Conservation (phyloP, 768 basidiomycete genomes). For the Chalciporus piperatus region DNA sequence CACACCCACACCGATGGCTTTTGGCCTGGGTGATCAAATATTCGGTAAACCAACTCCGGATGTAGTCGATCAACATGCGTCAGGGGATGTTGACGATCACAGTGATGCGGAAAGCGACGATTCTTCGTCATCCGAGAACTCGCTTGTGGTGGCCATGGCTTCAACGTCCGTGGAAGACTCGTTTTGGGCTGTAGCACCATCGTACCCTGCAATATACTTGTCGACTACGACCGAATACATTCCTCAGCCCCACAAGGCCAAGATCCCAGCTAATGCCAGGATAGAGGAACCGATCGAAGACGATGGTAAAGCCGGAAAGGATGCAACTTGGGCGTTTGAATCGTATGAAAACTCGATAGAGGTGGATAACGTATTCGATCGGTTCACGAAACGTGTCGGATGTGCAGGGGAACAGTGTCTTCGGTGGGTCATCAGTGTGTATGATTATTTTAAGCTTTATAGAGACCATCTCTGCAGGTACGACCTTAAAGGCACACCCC, state of each 20-base stretch:
- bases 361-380: slow-evolving; percentile 83
- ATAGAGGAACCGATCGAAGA: slow-evolving; percentile 43
- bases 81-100: slow-evolving; percentile 20
- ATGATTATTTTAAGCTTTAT: neutral
- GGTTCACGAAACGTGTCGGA: slow-evolving; percentile 70
- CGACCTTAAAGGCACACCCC: slow-evolving; percentile 78
- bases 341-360: slow-evolving; percentile 78
- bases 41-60: slow-evolving; percentile 44
- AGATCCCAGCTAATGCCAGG: slow-evolving; percentile 36
- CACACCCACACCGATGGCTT: slow-evolving; percentile 32
- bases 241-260: slow-evolving; percentile 51
- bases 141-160: slow-evolving; percentile 57
- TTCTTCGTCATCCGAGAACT: slow-evolving; percentile 41
- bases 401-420: slow-evolving; percentile 82
- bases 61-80: slow-evolving; percentile 13
- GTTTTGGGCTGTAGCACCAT: slow-evolving; percentile 63
- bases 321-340: slow-evolving; percentile 63
- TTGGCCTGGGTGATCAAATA: slow-evolving; percentile 64
- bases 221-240: slow-evolving; percentile 75
- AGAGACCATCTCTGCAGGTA: slow-evolving; percentile 51
- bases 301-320: slow-evolving; percentile 43
- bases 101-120: slow-evolving; percentile 37
- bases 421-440: slow-evolving; percentile 46
- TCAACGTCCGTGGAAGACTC: slow-evolving; percentile 54
- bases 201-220: slow-evolving; percentile 67